Conservation (phyloP, 225 moss, liverwort and hornwort species). For the Ulota crispa region DNA sequence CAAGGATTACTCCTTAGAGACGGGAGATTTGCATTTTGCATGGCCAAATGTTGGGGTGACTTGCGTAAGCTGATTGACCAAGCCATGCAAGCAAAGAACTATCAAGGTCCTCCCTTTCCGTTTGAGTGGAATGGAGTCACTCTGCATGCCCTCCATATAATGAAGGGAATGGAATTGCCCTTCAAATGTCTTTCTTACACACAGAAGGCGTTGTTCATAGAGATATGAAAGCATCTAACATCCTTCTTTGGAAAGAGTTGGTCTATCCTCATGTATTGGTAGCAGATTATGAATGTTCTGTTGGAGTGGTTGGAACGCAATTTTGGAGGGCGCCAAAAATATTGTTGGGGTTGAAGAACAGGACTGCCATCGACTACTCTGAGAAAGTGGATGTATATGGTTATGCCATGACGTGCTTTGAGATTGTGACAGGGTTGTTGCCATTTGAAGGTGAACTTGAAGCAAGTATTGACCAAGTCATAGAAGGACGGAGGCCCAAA, state of each 20-base stretch:
- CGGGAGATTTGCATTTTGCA: neutral
- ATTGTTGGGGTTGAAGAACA: neutral
- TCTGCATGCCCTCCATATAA: too few relatives aligned
- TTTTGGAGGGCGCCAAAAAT: neutral
- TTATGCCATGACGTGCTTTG: neutral
- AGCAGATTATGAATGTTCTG: neutral
- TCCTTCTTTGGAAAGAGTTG: neutral
- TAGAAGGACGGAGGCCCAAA: neutral
- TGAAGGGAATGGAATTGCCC: neutral
- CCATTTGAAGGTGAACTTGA: neutral
- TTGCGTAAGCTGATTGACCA: neutral
- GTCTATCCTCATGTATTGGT: too few relatives aligned
- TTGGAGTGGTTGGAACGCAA: neutral
- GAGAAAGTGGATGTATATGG: neutral
- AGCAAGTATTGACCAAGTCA: neutral
- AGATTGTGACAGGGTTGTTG: neutral
- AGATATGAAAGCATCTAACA: neutral
- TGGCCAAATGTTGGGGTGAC: neutral
- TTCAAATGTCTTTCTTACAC: neutral
- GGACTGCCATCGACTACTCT: accelerated
- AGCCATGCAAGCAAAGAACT: neutral
- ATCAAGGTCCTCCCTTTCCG: neutral
- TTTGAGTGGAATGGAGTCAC: too few relatives aligned
- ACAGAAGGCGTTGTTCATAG: neutral
- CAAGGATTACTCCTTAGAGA: neutral